Conservation (phyloP, 352 stramenopile genomes). For the Phytopythium boreale region DNA sequence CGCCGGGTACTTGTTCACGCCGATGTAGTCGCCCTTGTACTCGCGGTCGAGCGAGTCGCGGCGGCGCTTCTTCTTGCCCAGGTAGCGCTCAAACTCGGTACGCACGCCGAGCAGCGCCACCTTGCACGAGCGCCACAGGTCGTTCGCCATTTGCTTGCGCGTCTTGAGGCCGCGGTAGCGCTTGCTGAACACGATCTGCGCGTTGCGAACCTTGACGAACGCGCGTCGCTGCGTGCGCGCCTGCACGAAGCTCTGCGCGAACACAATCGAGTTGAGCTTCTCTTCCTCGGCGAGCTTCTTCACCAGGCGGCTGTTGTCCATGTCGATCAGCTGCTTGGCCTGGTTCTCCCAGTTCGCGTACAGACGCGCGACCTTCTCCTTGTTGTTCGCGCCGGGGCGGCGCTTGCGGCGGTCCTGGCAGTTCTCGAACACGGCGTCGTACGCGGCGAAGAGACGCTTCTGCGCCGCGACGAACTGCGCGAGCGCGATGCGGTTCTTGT, state of each 20-base stretch:
- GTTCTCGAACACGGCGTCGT: conserved; percentile 57
- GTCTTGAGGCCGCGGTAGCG: conserved; percentile 72
- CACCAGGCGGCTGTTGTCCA: conserved; percentile 38
- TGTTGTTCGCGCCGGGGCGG: conserved; percentile 46
- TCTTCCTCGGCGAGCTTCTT: conserved; percentile 57
- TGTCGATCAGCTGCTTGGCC: conserved; percentile 46
- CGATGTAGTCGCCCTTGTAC: conserved; percentile 81
- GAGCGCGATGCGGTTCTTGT: conserved; percentile 71
- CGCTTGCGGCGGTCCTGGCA: conserved; percentile 71
- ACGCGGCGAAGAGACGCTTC: conserved; percentile 46
- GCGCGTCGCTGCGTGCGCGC: conserved; percentile 40
- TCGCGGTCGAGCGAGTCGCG: conserved; percentile 71
- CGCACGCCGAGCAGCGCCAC: conserved; percentile 70
- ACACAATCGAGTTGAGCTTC: conserved; percentile 64
- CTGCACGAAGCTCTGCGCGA: conserved; percentile 72
- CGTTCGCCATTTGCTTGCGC: conserved; percentile 59
- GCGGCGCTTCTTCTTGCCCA: conserved; percentile 84
- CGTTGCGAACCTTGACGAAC: conserved; percentile 55
- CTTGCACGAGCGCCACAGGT: conserved; percentile 73
- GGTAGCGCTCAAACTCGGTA: conserved; percentile 81
- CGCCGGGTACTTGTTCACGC: conserved; percentile 61
- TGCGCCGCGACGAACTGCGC: conserved; percentile 55
- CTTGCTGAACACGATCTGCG: conserved; percentile 77
- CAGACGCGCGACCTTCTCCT: conserved; percentile 44
- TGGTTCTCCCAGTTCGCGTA: conserved; percentile 63